Evolutionary conservation across 441 rosid genomes (phyloP).

Genomic region (Omphalea diandra): DNA sequence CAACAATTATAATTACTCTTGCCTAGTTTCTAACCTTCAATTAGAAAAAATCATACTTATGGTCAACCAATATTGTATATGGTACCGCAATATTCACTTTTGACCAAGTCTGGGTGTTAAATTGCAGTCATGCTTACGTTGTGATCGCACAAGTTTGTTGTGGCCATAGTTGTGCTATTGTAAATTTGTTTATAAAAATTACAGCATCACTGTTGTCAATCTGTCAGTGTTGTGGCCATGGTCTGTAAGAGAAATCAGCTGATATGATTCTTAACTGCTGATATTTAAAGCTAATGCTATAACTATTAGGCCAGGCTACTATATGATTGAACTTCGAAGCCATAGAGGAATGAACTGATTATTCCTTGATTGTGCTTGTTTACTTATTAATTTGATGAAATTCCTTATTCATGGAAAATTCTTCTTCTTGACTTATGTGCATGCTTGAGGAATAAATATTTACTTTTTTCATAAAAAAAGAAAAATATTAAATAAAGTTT

Average conservation of each 20-base stretch:
- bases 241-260: no score
- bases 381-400: neutral
- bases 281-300: no score
- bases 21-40: neutral
- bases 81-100: neutral
- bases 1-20: neutral
- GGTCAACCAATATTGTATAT: neutral
- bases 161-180: no score
- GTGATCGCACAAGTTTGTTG: no score
- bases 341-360: constrained; percentile 2
- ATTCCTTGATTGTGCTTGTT: neutral
- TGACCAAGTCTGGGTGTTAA: no score
- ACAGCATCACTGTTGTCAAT: no score
- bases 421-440: neutral
- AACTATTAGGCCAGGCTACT: neutral
- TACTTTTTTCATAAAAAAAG: neutral
- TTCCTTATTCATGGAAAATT: neutral
- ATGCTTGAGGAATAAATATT: neutral
- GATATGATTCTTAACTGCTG: no score
- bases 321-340: neutral
- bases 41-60: neutral
- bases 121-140: no score
- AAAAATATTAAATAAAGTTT: neutral
- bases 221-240: no score
- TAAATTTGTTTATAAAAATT: no score